These are phyloP conservation scores for Lichtheimia hyalospora DNA, from an alignment of 371 early-diverging fungal species.

Conservation along the genomic window DNA sequence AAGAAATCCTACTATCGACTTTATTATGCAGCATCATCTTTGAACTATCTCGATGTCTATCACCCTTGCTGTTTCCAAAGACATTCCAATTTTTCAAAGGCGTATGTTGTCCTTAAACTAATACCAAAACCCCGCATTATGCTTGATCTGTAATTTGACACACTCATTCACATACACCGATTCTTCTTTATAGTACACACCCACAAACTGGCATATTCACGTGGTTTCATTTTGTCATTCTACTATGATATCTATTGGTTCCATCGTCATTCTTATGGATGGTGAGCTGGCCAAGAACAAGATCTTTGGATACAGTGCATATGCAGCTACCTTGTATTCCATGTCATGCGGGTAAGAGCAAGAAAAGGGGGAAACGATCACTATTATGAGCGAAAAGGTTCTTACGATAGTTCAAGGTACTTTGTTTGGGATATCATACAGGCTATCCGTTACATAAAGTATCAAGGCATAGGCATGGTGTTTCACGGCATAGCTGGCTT, in stretches of 20 bases:
- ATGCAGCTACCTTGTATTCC: slow-evolving; percentile 76
- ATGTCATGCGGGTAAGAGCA: slow-evolving; percentile 76
- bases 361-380: neutral
- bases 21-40: slow-evolving; percentile 53
- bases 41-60: slow-evolving; percentile 55
- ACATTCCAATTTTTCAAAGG: slow-evolving; percentile 63
- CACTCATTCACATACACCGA: too few species aligned
- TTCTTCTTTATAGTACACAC: slow-evolving; percentile 34
- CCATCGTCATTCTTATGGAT: slow-evolving; percentile 63
- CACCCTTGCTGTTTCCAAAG: slow-evolving; percentile 60
- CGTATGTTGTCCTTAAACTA: slow-evolving; percentile 20
- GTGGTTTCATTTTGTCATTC: slow-evolving; percentile 66
- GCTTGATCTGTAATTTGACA: neutral
- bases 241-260: slow-evolving; percentile 52
- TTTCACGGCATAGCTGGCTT: slow-evolving; percentile 83
- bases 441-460: slow-evolving; percentile 65
- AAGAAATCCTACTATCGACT: slow-evolving; percentile 34
- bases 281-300: slow-evolving; percentile 62
- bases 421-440: slow-evolving; percentile 89
- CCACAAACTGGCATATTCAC: slow-evolving; percentile 76
- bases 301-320: slow-evolving; percentile 75
- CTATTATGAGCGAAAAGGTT: neutral
- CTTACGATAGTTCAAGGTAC: slow-evolving; percentile 54
- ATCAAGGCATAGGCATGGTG: slow-evolving; percentile 81
- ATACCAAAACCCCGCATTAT: neutral